Evolutionary conservation across 768 basidiomycete genomes (phyloP).

Genomic region (Tricholoma flavovirens): DNA sequence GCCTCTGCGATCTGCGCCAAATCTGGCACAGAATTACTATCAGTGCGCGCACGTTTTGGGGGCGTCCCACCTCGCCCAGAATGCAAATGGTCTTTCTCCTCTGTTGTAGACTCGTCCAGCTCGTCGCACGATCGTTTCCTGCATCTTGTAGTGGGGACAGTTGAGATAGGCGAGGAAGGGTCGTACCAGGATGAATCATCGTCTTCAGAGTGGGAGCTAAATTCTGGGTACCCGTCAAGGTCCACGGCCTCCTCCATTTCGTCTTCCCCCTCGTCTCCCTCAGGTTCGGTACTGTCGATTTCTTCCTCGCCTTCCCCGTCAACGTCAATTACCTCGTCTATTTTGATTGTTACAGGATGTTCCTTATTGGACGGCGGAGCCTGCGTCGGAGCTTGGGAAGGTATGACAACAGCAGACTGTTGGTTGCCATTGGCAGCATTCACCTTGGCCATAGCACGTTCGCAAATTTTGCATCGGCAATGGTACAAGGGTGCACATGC

Average conservation of each 20-base stretch:
- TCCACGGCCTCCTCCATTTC: slow-evolving; percentile 28
- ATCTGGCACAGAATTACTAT: slow-evolving; percentile 9
- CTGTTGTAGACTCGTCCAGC: slow-evolving; percentile 25
- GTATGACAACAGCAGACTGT: slow-evolving; percentile 23
- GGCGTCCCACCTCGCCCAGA: slow-evolving; percentile 21
- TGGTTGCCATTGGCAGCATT: slow-evolving; percentile 35
- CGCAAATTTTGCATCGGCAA: slow-evolving; percentile 69
- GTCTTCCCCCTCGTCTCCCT: slow-evolving; percentile 21
- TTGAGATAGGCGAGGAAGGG: background rate
- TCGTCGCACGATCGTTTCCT: slow-evolving; percentile 26
- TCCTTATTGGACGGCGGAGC: slow-evolving; percentile 5
- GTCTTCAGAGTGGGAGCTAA: slow-evolving; percentile 8
- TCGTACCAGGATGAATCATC: slow-evolving; percentile 4
- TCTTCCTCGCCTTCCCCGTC: slow-evolving; percentile 22
- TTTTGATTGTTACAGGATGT: slow-evolving; percentile 5
- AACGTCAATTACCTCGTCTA: slow-evolving; percentile 9
- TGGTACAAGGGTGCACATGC: slow-evolving; percentile 67
- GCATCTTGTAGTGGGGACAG: background rate
- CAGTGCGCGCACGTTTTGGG: slow-evolving; percentile 24
- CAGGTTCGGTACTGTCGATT: slow-evolving; percentile 12
- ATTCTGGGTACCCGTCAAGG: slow-evolving; percentile 25
- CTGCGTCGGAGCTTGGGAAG: slow-evolving; percentile 18
- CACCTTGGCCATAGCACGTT: slow-evolving; percentile 53
- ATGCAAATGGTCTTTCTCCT: slow-evolving; percentile 10
- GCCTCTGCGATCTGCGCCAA: slow-evolving; percentile 6